phyloP scores from a whole-genome alignment of 1,284 basidiomycete genomes.

The Tylopilus orsonianus region DNA sequence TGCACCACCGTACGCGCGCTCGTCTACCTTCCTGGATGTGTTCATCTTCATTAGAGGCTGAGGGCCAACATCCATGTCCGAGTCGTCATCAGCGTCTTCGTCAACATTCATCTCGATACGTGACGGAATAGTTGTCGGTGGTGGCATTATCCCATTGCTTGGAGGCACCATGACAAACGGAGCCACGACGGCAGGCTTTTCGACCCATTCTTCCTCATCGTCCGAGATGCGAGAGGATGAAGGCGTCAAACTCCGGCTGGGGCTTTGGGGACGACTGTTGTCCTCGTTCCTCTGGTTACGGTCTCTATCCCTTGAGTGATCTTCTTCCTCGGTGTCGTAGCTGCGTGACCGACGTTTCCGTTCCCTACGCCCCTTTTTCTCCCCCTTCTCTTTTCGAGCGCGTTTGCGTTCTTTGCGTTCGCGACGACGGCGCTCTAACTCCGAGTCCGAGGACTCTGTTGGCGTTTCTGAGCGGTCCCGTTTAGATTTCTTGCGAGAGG shows the following conservation, averaged over 20 bases:
- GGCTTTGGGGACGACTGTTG: slow-evolving; percentile 34
- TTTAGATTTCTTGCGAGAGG: slow-evolving; percentile 60
- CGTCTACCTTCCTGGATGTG: slow-evolving; percentile 58
- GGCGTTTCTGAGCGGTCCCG: slow-evolving; percentile 51
- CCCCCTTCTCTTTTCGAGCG: slow-evolving; percentile 49
- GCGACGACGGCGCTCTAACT: slow-evolving; percentile 59
- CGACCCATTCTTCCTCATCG: slow-evolving; percentile 73
- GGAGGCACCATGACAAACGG: slow-evolving; percentile 28
- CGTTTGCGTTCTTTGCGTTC: slow-evolving; percentile 63
- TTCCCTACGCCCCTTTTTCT: slow-evolving; percentile 37
- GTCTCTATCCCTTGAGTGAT: slow-evolving; percentile 26
- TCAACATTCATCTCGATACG: slow-evolving; percentile 17
- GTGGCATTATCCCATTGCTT: slow-evolving; percentile 23
- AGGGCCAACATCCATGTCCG: slow-evolving; percentile 58
- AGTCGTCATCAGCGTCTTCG: slow-evolving; percentile 48
- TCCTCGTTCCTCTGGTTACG: slow-evolving; percentile 31
- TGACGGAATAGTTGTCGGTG: slow-evolving; percentile 23
- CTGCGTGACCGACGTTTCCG: slow-evolving; percentile 38
- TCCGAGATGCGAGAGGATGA: slow-evolving; percentile 31
- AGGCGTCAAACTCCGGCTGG: slow-evolving; percentile 36
- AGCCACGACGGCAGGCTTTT: slow-evolving; percentile 48
- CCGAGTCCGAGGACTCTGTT: slow-evolving; percentile 56
- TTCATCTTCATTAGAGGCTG: slow-evolving; percentile 50
- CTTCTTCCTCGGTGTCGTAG: slow-evolving; percentile 42
- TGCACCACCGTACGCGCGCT: slow-evolving; percentile 80